Evolutionary conservation across 2,329 filamentous ascomycete species (phyloP), one percentile per base, ranked within the genome.

Genomic region (Fusarium verticillioides): DNA sequence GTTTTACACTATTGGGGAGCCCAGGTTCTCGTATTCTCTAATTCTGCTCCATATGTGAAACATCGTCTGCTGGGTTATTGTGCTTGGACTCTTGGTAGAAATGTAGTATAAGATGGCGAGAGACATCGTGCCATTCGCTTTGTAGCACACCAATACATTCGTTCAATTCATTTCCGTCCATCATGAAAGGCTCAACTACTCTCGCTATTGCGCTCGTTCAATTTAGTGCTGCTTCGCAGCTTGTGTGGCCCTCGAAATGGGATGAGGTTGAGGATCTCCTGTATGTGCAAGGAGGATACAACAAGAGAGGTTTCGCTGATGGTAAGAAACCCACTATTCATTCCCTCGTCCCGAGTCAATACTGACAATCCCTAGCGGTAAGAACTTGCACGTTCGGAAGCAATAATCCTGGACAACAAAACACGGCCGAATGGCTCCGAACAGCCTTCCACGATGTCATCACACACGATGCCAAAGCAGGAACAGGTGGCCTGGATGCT

Each of bases 381-480:
- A 47, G 57, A 21, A 70, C 60, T 13, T 78, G 77, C 37, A 49
- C 57, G 1, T 67, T 74, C 32, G 76, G 77, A 9, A 61, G 43
- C n/a, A 69, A 59, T 13, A 30, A 64, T 1, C 60, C 64, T 2
- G 74, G 74, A 16, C 63, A 60, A 13, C 75, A 75, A 16, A 79
- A 79, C 46, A 54, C 75, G 5, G 76, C 76, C 12, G 76, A 79
- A 70, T 79, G 76, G 74, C 75, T 79, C 21, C 72, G 77, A 23
- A 75, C 70, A 9, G 76, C 77, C 5, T 79, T 79, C 30, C 77
- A 79, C 47, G 77, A 78, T 21, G 71, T 67, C 23, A 71, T 78
- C 11, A 79, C 76, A 2, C 72, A 78, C 23, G 66, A 79, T 36
- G 58, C 58, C 2, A 52, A 57, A 23, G 53, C 64, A 2, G 68